Evolutionary conservation across 139 green algal genomes (phyloP), one percentile per base, ranked within the genome.

Genomic region (Chlamydomonas asymmetrica): DNA sequence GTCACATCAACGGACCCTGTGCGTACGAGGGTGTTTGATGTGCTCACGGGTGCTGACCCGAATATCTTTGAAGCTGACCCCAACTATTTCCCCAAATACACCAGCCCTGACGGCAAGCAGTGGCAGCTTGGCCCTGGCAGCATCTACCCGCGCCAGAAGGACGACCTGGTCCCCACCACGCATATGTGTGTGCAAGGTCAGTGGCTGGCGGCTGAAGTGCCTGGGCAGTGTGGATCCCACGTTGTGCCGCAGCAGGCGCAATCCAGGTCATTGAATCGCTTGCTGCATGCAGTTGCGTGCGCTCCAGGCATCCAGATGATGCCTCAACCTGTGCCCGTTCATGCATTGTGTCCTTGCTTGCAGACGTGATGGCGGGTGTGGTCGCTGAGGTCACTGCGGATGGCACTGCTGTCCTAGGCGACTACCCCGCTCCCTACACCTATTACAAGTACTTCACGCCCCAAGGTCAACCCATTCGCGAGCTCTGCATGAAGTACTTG

Each of bases 131-230:
- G 59, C 25, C 59, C 59, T 39, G 59, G 59, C 23, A 38, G 22
- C 27, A 32, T 66, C 13, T 66, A 66, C 59, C 59, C 59, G 23
- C 59, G 23, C 59, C 59, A 66, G n/a, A 66, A 66, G 23, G 59
- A 66, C n/a, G 59, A 66, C n/a, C 16, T 34, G 27, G 59, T 66
- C n/a, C 59, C 59, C n/a, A 66, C 13, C 27, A 27, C 59, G 13
- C 31, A 38, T 66, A 34, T 34, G n/a, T 66, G 59, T 34, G 59
- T 66, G 23, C 25, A 29, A 29, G 59, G 59, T 66, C 13, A 22
- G 59, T 66, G 27, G 59, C 13, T n/a, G 27, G 23, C n/a, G n/a
- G n/a, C n/a, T 66, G 27, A 22, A 27, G 23, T n/a, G 23, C 22
- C 13, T n/a, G n/a, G n/a, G n/a, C n/a, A n/a, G n/a, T n/a, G n/a